phyloP scores from a whole-genome alignment of 2,329 filamentous ascomycete genomes.

The Ophiostoma sp. region DNA sequence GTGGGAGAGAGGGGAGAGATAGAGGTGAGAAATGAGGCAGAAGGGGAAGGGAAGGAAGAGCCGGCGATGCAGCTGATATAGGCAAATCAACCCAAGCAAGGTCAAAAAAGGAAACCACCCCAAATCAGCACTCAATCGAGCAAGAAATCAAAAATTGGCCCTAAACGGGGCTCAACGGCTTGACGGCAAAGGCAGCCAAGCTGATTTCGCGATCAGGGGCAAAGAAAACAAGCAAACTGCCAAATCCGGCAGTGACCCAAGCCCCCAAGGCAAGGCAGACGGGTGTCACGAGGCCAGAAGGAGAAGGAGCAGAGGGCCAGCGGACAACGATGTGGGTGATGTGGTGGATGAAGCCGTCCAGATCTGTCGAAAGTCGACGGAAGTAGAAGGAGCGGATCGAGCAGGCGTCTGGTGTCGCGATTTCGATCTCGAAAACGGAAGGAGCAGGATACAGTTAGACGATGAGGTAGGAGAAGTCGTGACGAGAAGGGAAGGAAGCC shows the following conservation, averaged over 20 bases:
- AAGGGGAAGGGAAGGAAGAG: background rate
- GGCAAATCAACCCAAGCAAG: background rate
- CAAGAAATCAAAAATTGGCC: background rate
- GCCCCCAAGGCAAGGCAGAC: background rate
- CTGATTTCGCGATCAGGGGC: background rate
- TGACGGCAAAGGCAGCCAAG: background rate
- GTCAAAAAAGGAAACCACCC: background rate
- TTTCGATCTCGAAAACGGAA: background rate
- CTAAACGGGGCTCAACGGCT: background rate
- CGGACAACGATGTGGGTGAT: background rate
- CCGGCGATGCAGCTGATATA: background rate
- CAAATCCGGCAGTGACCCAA: slow-evolving; percentile 4
- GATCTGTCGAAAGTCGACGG: background rate
- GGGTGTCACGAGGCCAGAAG: background rate
- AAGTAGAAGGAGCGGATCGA: background rate
- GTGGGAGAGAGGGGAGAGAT: background rate
- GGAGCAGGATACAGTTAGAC: background rate
- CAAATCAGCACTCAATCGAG: background rate
- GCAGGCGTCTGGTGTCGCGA: background rate
- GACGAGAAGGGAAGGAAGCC: background rate
- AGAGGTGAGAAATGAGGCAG: background rate
- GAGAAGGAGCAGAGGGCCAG: slow-evolving; percentile 11
- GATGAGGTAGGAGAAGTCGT: background rate
- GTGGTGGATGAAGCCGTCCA: background rate
- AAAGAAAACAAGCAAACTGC: background rate